A percentile compares a stretch with the other conserved stretches of the same genome.
These are phyloP conservation scores for Hericium alpestre DNA, from an alignment of 768 basidiomycete species.

Conservation along the genomic window DNA sequence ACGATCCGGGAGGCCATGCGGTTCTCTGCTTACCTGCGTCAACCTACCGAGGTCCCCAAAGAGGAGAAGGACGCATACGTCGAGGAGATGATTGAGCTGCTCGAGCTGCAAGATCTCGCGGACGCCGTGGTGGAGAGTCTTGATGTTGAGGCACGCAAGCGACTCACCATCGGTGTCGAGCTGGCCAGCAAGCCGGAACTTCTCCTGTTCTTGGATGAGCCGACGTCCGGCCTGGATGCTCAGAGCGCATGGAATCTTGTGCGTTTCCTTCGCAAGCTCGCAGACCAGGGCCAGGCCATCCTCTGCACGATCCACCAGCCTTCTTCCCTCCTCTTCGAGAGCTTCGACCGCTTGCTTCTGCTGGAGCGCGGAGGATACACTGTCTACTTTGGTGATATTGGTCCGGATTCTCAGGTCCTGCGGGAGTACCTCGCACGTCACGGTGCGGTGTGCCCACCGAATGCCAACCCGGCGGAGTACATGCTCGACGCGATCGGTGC, in stretches of 20 bases:
- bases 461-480: conserved; percentile 68
- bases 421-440: conserved; percentile 67
- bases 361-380: conserved; percentile 77
- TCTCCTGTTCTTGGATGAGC: conserved; percentile 54
- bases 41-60: conserved; percentile 53
- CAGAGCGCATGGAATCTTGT: conserved; percentile 75
- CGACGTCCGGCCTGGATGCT: conserved; percentile 47
- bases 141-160: conserved; percentile 64
- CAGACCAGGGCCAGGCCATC: conserved; percentile 79
- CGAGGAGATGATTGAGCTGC: conserved; percentile 73
- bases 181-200: conserved; percentile 79
- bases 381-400: conserved; percentile 90
- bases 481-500: conserved; percentile 86
- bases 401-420: conserved; percentile 55
- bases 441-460: conserved; percentile 64
- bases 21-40: conserved; percentile 78
- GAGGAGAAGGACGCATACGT: conserved; percentile 74
- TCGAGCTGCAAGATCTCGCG: conserved; percentile 75
- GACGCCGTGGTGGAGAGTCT: conserved; percentile 73
- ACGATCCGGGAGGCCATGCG: conserved; percentile 80
- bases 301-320: conserved; percentile 89
- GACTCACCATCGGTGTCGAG: conserved; percentile 86
- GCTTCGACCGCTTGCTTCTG: conserved; percentile 65
- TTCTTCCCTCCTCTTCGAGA: conserved; percentile 76
- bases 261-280: conserved; percentile 73